phyloP scores from a whole-genome alignment of 768 basidiomycete species.

The Trametes villosa region DNA sequence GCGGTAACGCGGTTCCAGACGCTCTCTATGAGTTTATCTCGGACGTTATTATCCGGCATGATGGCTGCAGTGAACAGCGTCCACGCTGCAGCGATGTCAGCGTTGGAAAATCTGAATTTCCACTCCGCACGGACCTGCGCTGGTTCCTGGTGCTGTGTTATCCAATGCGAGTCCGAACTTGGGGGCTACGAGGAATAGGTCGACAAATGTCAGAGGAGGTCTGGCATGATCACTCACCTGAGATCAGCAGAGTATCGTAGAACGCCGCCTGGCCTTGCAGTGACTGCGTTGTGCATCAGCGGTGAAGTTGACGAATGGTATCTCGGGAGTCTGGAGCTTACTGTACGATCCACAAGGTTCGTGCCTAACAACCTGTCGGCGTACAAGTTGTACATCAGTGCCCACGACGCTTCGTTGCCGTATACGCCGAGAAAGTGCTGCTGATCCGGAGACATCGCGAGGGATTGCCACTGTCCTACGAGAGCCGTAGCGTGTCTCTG shows the following conservation, averaged over 20 bases:
- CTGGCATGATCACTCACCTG: not conserved
- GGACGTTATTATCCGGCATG: conserved; percentile 15
- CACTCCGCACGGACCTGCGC: conserved; percentile 3
- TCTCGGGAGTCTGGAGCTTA: no score
- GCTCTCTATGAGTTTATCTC: conserved; percentile 9
- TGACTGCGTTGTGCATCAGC: not conserved
- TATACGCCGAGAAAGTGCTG: conserved; percentile 12
- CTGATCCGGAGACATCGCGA: conserved; percentile 10
- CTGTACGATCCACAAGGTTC: conserved; percentile 6
- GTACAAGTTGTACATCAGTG: conserved; percentile 24
- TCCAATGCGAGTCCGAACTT: conserved; percentile 12
- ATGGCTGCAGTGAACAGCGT: conserved; percentile 18
- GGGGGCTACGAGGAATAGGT: not conserved
- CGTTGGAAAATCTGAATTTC: not conserved
- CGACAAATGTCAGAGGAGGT: not conserved
- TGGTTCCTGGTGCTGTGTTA: not conserved
- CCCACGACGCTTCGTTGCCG: conserved; percentile 17
- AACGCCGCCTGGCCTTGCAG: conserved; percentile 10
- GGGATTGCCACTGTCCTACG: conserved; percentile 11
- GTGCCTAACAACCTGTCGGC: conserved; percentile 19
- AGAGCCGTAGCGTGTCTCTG: conserved; percentile 20
- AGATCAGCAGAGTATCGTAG: not conserved
- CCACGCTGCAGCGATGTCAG: conserved; percentile 14
- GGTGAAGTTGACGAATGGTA: no score
- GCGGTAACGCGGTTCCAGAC: conserved; percentile 4